Evolutionary conservation across 169 alveolate species (phyloP), one percentile per base, ranked within the genome.

Genomic region (Theileria orientalis): DNA sequence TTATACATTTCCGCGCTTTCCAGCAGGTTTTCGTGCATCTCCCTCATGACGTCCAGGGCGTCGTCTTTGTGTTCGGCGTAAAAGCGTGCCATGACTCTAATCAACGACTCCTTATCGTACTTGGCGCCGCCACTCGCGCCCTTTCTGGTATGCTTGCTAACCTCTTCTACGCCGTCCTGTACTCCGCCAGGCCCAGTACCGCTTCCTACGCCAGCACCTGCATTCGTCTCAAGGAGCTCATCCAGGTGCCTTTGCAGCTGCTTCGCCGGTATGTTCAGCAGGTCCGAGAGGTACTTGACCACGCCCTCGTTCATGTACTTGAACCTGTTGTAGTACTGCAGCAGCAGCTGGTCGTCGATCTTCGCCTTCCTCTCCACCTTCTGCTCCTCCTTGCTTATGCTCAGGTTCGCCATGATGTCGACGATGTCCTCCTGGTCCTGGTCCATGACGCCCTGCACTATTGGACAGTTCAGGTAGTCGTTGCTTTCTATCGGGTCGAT

Each of bases 401-500:
- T 40, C 19, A 74, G 54, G 23, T 59, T 69, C 5, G 78, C 66
- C 33, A 40, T 56, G 32, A 56, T 56, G 5, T 56, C 66, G 14
- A 32, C 21, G 21, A 56, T 30, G 42, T 56, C 66, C 29, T 56
- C 21, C 16, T 56, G 46, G 2, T 56, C 66, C 6, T 71, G 70
- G 5, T 54, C 56, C 54, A 76, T 35, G 14, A 76, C 49, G 54
- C 68, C 72, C 27, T 25, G 35, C 25, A 76, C 42, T 44, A 76
- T 23, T 23, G 60, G 70, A 33, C 74, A 69, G 52, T 49, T 62
- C 41, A 33, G 51, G 54, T 76, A 76, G n/a, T 75, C 78, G 27
- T 74, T 63, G 32, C 21, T 37, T 37, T 29, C 1, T 25, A 19
- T 44, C 33, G 49, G 47, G 74, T 74, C 29, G 27, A 40, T 27